Conservation (phyloP, 148 eudicot species). For the Camellia japonica region DNA sequence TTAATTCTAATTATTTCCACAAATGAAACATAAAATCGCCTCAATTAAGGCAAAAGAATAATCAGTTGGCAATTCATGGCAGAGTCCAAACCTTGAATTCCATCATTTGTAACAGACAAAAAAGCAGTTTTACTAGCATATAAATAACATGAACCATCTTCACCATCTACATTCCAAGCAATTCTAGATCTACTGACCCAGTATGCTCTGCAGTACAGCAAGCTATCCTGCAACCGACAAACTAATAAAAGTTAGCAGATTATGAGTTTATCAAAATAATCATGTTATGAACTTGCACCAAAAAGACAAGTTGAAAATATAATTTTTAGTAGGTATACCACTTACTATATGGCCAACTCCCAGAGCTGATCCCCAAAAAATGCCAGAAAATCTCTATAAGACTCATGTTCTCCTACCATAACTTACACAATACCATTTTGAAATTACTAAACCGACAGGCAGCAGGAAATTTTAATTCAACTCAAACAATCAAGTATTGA, state of each 20-base stretch:
- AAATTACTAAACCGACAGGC: not conserved
- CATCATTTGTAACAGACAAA: slow-evolving; percentile 45
- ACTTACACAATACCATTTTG: not conserved
- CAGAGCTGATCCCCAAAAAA: not conserved
- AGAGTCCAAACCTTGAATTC: slow-evolving; percentile 56
- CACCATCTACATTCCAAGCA: slow-evolving; percentile 74
- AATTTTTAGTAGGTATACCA: not conserved
- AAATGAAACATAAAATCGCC: not conserved
- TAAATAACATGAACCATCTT: slow-evolving; percentile 58
- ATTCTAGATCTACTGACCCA: slow-evolving; percentile 70
- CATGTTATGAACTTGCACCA: not conserved
- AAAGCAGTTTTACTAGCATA: slow-evolving; percentile 72
- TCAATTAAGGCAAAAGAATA: not conserved
- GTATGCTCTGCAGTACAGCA: slow-evolving; percentile 64
- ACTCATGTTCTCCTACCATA: not conserved
- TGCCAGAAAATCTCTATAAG: not conserved
- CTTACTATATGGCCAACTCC: not conserved
- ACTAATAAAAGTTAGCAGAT: not conserved
- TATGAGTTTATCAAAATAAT: not conserved
- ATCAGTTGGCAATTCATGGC: not conserved
- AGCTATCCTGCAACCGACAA: slow-evolving; percentile 46
- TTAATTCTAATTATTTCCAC: not conserved
- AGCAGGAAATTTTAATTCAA: not conserved
- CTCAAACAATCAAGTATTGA: not conserved
- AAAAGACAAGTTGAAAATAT: not conserved